Evolutionary conservation across 2,329 filamentous ascomycete species (phyloP).

Genomic region (Pseudocercospora musae): DNA sequence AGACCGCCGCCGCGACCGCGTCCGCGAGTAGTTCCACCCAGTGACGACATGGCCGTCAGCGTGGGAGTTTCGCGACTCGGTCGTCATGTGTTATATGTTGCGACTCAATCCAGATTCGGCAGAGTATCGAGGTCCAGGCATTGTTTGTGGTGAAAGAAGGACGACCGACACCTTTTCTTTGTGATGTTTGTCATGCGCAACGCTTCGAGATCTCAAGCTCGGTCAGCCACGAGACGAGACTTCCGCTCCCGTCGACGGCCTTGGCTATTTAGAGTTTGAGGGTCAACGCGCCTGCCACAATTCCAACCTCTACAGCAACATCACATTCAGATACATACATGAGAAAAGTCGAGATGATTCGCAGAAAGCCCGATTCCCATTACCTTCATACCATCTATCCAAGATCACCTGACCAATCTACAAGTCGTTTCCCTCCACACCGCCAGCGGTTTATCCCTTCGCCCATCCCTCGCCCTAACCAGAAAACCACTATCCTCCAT

Average conservation of each 20-base stretch:
- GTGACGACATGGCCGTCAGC: constrained; percentile 23
- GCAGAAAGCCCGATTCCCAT: not conserved
- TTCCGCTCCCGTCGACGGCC: not conserved
- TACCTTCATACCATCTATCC: not conserved
- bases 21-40: constrained; percentile 17
- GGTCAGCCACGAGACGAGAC: not conserved
- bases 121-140: not conserved
- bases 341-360: not conserved
- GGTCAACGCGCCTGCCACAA: not conserved
- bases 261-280: not conserved
- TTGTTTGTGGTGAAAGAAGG: not conserved
- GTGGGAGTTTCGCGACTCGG: constrained; percentile 5
- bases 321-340: not conserved
- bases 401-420: not conserved
- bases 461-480: not conserved
- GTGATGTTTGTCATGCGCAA: not conserved
- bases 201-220: not conserved
- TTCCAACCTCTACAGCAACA: not conserved
- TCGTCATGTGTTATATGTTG: constrained; percentile 21
- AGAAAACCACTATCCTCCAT: constrained; percentile 8
- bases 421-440: not conserved
- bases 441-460: not conserved
- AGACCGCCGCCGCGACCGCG: constrained; percentile 20
- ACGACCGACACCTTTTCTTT: not conserved
- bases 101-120: constrained; percentile 8